Evolutionary conservation across 202 grass and related monocot species (phyloP), one percentile per base, ranked within the genome.

Genomic region (Elaeis oleifera): DNA sequence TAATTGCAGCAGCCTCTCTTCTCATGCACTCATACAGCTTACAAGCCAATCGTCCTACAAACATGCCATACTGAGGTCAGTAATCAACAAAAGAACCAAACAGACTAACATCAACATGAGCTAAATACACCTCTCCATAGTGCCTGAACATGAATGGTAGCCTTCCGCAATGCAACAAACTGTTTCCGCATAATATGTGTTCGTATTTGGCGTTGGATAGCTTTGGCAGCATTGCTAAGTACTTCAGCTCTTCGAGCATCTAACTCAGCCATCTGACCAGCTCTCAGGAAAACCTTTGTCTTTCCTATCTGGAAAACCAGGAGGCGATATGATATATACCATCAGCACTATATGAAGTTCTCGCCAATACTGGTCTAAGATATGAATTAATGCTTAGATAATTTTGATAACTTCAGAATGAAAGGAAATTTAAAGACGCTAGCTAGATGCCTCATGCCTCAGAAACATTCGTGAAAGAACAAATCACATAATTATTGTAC

Each of bases 221-320:
- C 83, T 63, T 92, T 99, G 78, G 94, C 94, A 11, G 88, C 88
- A 59, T 56, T 71, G 81, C 82, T 86, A 58, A 99, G 88, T 51
- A 99, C 82, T 85, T 99, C 94, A 51, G 88, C 87, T 85, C 94
- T 88, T 78, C 85, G 74, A 70, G 94, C 85, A 80, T 99, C 94
- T 83, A 99, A 77, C 70, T 99, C 85, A 59, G 94, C 88, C 94
- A 99, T 99, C 80, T 99, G 94, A 58, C 94, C 94, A 20, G 94
- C 94, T 92, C 94, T 99, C 67, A 99, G 78, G 67, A 99, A 99
- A 63, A 99, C 80, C 77, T 99, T 99, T 78, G 94, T 99, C 80
- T 92, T 99, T 29, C 94, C 94, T 73, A 99, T 89, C 94, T 99
- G 85, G 16, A 64, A 99, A 78, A 63, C 72, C 65, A 26, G 58